phyloP scores from a whole-genome alignment of 1,284 basidiomycete species.

The Inonotus hispidus region DNA sequence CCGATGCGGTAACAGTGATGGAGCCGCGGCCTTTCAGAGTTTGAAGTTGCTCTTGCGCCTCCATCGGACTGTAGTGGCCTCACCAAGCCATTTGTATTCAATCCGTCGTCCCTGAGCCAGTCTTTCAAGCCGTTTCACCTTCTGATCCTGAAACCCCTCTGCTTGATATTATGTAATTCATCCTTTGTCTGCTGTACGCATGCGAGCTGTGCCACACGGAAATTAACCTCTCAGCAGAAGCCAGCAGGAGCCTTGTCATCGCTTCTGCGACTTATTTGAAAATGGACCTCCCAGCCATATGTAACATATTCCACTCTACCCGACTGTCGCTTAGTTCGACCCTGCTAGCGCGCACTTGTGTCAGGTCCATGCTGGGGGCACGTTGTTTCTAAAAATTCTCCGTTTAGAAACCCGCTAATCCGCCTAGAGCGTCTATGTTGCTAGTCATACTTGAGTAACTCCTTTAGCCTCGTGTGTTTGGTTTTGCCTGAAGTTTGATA shows the following conservation, averaged over 20 bases:
- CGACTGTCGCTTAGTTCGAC: neutral
- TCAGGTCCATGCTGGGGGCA: neutral
- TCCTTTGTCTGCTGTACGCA: neutral
- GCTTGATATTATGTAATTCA: neutral
- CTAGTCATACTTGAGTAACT: neutral
- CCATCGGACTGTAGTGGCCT: neutral
- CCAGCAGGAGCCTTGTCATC: neutral
- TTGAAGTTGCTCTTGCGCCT: neutral
- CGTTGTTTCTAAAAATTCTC: neutral
- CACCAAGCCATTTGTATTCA: neutral
- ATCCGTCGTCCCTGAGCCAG: neutral
- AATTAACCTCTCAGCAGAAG: neutral
- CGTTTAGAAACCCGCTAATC: neutral
- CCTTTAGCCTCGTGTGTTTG: neutral
- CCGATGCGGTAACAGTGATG: neutral
- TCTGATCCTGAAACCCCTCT: neutral
- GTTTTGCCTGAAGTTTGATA: neutral
- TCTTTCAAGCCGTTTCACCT: neutral
- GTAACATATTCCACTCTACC: neutral
- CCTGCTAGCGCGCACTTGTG: neutral
- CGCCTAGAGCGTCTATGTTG: neutral
- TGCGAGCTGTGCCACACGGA: neutral
- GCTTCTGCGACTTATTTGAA: neutral
- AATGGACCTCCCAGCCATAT: neutral
- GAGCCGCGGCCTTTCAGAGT: neutral